Percentiles rank a stretch among this genome's conserved stretches.
These are phyloP conservation scores for Scalesia atractyloides DNA, from an alignment of 129 eudicot species.

Conservation along the genomic window DNA sequence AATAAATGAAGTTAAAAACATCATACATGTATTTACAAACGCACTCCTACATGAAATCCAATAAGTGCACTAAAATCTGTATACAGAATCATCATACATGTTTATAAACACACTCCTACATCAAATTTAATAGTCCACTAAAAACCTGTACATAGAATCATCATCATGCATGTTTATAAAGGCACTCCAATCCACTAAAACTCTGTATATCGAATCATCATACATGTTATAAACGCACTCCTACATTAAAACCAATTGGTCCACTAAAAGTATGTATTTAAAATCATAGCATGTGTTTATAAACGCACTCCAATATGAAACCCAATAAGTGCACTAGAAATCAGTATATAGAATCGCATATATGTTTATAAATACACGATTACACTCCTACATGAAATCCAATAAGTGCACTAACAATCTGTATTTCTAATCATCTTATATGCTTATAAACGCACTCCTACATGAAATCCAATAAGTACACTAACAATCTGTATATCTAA, in stretches of 20 bases:
- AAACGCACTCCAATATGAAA: neutral
- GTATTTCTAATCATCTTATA: neutral
- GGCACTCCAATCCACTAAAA: neutral
- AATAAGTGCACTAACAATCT: no score
- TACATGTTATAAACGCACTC: neutral
- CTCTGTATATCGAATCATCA: no score
- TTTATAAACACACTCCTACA: neutral
- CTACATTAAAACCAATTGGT: no score
- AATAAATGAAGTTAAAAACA: conserved; percentile 11
- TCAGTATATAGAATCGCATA: conserved; percentile 1
- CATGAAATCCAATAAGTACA: neutral
- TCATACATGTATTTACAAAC: neutral
- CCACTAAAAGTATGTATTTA: no score
- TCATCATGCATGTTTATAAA: neutral
- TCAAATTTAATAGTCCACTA: conserved; percentile 2
- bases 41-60: no score
- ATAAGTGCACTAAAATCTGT: no score
- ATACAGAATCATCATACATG: neutral
- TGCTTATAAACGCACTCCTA: neutral
- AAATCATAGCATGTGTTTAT: neutral
- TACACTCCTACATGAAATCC: no score
- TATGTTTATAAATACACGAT: no score
- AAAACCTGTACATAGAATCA: neutral
- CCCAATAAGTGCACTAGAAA: conserved; percentile 1
- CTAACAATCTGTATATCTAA: no score